These are phyloP conservation scores for Linnemannia hyalina DNA, from an alignment of 192 early-diverging fungal genomes.

Conservation along the genomic window DNA sequence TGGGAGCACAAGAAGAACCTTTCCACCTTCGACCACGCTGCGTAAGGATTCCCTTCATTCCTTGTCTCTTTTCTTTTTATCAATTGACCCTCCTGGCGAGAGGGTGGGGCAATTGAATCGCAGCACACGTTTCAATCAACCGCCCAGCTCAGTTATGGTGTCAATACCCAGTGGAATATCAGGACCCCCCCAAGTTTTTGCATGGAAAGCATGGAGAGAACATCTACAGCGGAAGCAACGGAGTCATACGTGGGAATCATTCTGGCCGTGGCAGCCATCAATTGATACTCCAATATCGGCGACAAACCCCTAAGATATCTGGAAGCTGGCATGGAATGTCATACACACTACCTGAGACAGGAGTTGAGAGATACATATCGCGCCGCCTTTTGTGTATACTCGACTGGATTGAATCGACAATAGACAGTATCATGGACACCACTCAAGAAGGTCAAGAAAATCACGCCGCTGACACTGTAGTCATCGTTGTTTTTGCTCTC, in stretches of 20 bases:
- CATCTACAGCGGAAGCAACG: not conserved
- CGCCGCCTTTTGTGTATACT: not conserved
- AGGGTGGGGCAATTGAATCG: not conserved
- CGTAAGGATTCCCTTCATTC: constrained; percentile 63
- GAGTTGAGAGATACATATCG: not conserved
- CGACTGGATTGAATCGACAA: not conserved
- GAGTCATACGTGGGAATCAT: not conserved
- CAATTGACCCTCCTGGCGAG: not conserved
- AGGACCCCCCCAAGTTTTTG: not conserved
- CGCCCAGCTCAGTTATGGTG: not conserved
- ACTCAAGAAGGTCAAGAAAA: not conserved
- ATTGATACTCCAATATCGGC: not conserved
- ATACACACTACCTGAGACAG: not conserved
- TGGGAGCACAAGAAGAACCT: constrained; percentile 88
- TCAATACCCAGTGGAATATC: not conserved
- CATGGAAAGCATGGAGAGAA: not conserved
- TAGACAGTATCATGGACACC: not conserved
- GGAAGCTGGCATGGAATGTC: not conserved
- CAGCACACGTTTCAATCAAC: not conserved
- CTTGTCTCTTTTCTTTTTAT: not conserved
- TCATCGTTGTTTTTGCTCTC: not conserved
- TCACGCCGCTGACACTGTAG: not conserved
- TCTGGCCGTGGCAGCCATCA: not conserved
- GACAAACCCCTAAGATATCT: not conserved
- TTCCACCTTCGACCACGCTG: constrained; percentile 93